A percentile compares a stretch with the other conserved stretches of the same genome.
Evolutionary conservation across 345 rosid genomes (phyloP).

Genomic region (Gossypium anomalum): DNA sequence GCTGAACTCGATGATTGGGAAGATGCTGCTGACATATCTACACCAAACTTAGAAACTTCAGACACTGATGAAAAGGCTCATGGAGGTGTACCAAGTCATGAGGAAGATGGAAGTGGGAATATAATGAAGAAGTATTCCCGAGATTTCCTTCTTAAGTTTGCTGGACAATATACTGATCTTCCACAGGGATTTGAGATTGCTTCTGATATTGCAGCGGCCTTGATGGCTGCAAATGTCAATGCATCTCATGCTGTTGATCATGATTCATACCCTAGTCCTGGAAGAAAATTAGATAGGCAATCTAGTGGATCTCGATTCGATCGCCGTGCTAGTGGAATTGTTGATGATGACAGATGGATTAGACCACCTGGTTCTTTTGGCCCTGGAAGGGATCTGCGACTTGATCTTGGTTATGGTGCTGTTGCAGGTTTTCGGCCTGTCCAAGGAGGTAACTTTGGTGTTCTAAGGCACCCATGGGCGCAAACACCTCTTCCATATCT

Average conservation of each 20-base stretch:
- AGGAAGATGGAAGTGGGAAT: slow-evolving; percentile 35
- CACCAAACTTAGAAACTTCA: slow-evolving; percentile 64
- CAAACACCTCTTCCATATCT: slow-evolving; percentile 43
- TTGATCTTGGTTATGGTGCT: slow-evolving; percentile 44
- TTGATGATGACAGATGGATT: slow-evolving; percentile 68
- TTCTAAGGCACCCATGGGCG: slow-evolving; percentile 58
- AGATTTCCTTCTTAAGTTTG: slow-evolving; percentile 82
- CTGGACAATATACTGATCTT: slow-evolving; percentile 58
- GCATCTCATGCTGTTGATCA: slow-evolving; percentile 43
- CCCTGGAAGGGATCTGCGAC: slow-evolving; percentile 48
- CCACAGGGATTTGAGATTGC: slow-evolving; percentile 61
- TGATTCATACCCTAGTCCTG: slow-evolving; percentile 52
- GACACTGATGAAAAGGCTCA: slow-evolving; percentile 24
- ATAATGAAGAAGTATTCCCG: slow-evolving; percentile 78
- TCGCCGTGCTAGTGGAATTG: slow-evolving; percentile 60
- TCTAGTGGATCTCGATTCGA: slow-evolving; percentile 55
- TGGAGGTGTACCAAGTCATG: slow-evolving; percentile 30
- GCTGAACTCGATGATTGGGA: slow-evolving; percentile 95
- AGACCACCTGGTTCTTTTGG: slow-evolving; percentile 45
- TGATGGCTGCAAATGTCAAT: slow-evolving; percentile 34
- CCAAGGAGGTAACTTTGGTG: slow-evolving; percentile 76
- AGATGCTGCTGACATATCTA: slow-evolving; percentile 84
- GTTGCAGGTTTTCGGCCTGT: slow-evolving; percentile 56
- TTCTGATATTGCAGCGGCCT: slow-evolving; percentile 44
- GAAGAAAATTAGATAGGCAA: slow-evolving; percentile 62